phyloP scores from a whole-genome alignment of 2,329 filamentous ascomycete species.

The Fusarium nanum region DNA sequence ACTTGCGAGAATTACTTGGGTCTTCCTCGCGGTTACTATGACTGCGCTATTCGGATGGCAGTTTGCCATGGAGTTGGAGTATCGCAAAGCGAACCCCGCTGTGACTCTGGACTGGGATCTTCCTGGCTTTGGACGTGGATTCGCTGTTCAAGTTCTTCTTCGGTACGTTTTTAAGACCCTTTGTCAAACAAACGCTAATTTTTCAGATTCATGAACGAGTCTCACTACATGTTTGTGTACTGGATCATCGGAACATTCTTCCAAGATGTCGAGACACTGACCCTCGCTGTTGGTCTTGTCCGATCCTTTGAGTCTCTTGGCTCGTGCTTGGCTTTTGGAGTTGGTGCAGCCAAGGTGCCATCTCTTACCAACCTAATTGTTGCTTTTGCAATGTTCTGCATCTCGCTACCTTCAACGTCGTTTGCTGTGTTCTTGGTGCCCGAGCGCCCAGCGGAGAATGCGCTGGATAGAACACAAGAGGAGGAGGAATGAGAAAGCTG shows the following conservation, averaged over 20 bases:
- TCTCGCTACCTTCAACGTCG: slow-evolving; percentile 54
- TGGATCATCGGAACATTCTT: slow-evolving; percentile 64
- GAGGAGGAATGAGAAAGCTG: neutral
- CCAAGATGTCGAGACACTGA: slow-evolving; percentile 63
- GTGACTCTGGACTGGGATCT: slow-evolving; percentile 60
- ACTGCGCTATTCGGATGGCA: slow-evolving; percentile 60
- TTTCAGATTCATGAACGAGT: slow-evolving; percentile 61
- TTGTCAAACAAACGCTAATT: neutral
- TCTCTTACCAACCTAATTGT: slow-evolving; percentile 62
- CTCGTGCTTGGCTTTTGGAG: slow-evolving; percentile 59
- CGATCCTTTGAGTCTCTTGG: slow-evolving; percentile 62
- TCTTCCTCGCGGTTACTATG: slow-evolving; percentile 56
- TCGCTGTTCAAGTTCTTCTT: slow-evolving; percentile 61
- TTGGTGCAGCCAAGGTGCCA: slow-evolving; percentile 58
- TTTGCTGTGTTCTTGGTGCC: slow-evolving; percentile 53
- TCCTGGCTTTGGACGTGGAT: slow-evolving; percentile 59
- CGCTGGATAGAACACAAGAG: slow-evolving; percentile 2
- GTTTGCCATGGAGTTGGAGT: slow-evolving; percentile 60
- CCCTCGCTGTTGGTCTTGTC: slow-evolving; percentile 60
- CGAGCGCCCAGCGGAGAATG: slow-evolving; percentile 41
- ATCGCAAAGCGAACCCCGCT: slow-evolving; percentile 51
- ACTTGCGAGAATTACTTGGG: slow-evolving; percentile 58
- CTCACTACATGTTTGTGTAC: slow-evolving; percentile 64
- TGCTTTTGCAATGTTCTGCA: slow-evolving; percentile 60
- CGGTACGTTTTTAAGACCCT: slow-evolving; percentile 46